phyloP scores from a whole-genome alignment of 768 basidiomycete genomes.

The Asterophora lycoperdoides region DNA sequence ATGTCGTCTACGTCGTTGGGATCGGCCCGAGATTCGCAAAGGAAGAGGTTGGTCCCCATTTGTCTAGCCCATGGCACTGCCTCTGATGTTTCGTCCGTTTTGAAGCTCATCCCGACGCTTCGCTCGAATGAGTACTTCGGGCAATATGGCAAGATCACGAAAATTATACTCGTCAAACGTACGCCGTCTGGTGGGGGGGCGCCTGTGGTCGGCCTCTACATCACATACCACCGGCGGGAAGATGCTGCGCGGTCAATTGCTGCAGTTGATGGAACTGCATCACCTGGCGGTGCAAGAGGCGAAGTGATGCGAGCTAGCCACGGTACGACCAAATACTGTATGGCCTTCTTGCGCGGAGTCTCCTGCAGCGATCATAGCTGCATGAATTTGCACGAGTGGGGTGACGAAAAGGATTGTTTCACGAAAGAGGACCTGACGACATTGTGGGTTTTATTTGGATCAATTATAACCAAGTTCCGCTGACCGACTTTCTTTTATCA shows the following conservation, averaged over 20 bases:
- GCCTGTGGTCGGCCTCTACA: conserved; percentile 88
- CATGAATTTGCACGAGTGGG: conserved; percentile 97
- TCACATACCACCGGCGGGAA: conserved; percentile 91
- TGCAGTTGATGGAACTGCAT: conserved; percentile 87
- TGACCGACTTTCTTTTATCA: conserved; percentile 5
- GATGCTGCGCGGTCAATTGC: conserved; percentile 92
- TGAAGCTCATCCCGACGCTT: conserved; percentile 50
- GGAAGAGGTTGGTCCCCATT: conserved; percentile 72
- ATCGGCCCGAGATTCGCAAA: conserved; percentile 92
- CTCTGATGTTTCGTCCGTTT: not conserved
- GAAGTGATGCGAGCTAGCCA: conserved; percentile 91
- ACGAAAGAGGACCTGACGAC: conserved; percentile 95
- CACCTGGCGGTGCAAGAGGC: conserved; percentile 77
- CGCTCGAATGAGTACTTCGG: conserved; percentile 97
- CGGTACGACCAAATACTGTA: conserved; percentile 97
- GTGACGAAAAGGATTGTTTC: conserved; percentile 96
- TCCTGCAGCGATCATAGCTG: conserved; percentile 86
- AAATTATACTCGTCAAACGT: conserved; percentile 90
- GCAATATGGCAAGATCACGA: conserved; percentile 96
- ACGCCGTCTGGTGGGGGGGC: conserved; percentile 67
- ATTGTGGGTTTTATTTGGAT: conserved; percentile 46
- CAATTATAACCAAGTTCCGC: conserved; percentile 3
- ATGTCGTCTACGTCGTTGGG: conserved; percentile 93
- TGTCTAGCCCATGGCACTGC: conserved; percentile 1
- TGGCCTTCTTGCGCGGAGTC: conserved; percentile 84